phyloP scores from a whole-genome alignment of 1,284 basidiomycete species.

The Entoloma clypeatum region DNA sequence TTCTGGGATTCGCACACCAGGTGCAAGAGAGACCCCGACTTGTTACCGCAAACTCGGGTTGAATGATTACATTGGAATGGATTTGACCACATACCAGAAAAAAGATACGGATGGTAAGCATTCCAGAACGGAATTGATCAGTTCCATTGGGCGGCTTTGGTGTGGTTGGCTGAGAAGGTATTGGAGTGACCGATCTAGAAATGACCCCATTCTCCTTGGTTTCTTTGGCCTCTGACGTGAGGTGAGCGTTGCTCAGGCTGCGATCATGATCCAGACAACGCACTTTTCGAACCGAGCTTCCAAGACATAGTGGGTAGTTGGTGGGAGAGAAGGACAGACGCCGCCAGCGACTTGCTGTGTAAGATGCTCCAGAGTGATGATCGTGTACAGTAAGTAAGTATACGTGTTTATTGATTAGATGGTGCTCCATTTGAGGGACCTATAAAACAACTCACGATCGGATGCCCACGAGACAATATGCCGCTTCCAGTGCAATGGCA shows the following conservation, averaged over 20 bases:
- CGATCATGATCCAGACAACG: conserved; percentile 17
- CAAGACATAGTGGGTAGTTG: conserved; percentile 33
- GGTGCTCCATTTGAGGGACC: no score
- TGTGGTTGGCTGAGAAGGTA: conserved; percentile 67
- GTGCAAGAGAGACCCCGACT: conserved; percentile 70
- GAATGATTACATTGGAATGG: neutral
- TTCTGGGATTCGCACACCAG: conserved; percentile 74
- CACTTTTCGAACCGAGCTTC: conserved; percentile 38
- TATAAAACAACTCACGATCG: no score
- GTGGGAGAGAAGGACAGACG: conserved; percentile 18
- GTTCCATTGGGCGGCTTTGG: conserved; percentile 57
- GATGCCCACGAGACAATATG: no score
- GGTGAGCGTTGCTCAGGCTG: conserved; percentile 6
- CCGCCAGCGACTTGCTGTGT: conserved; percentile 21
- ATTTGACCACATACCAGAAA: conserved; percentile 51
- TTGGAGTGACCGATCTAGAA: conserved; percentile 72
- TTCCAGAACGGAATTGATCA: conserved; percentile 71
- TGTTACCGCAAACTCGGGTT: conserved; percentile 35
- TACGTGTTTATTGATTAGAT: no score
- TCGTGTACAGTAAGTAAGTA: no score
- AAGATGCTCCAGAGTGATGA: no score
- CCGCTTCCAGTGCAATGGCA: no score
- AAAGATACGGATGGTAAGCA: conserved; percentile 86
- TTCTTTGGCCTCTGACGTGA: conserved; percentile 58
- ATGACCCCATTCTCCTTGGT: conserved; percentile 59